These are phyloP conservation scores for Basipetospora chlamydospora DNA, from an alignment of 2,329 filamentous ascomycete species.

Conservation along the genomic window DNA sequence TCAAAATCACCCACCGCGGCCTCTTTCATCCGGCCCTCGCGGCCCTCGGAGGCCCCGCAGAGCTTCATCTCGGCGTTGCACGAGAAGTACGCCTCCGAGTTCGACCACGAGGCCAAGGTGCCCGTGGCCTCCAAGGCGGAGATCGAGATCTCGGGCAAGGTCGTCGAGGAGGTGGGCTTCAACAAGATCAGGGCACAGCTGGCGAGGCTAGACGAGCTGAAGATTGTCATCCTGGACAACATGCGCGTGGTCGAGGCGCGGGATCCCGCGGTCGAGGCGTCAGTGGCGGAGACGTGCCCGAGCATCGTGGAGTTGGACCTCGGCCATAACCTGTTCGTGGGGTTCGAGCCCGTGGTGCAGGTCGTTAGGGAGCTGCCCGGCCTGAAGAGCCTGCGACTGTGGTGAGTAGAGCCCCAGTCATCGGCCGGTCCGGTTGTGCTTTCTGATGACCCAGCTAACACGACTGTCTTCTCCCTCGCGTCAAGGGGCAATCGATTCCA, in stretches of 20 bases:
- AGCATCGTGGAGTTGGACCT: constrained; percentile 69
- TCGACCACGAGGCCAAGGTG: constrained; percentile 9
- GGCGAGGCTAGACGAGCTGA: constrained; percentile 62
- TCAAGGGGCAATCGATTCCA: constrained; percentile 67
- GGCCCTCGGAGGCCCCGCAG: constrained; percentile 50
- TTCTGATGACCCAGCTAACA: constrained; percentile 3
- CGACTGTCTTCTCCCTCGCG: constrained; percentile 3
- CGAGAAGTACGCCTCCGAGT: constrained; percentile 66
- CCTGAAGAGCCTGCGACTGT: constrained; percentile 53
- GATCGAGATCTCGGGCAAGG: constrained; percentile 62
- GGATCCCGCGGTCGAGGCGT: constrained; percentile 8
- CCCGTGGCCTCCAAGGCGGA: constrained; percentile 18
- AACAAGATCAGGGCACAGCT: constrained; percentile 78
- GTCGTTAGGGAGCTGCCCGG: constrained; percentile 58
- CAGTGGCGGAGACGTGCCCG: constrained; percentile 39
- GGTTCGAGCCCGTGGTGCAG: constrained; percentile 48
- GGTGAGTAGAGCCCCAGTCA: no score
- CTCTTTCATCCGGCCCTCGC: constrained; percentile 73
- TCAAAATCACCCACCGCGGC: constrained; percentile 54
- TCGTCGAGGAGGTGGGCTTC: constrained; percentile 88
- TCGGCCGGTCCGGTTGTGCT: no score
- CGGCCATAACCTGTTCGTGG: constrained; percentile 67
- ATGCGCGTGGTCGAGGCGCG: constrained; percentile 38
- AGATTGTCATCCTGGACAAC: constrained; percentile 69
- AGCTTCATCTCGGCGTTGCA: constrained; percentile 68